Conservation (phyloP, 148 eudicot species). For the Heliosperma pusillum region DNA sequence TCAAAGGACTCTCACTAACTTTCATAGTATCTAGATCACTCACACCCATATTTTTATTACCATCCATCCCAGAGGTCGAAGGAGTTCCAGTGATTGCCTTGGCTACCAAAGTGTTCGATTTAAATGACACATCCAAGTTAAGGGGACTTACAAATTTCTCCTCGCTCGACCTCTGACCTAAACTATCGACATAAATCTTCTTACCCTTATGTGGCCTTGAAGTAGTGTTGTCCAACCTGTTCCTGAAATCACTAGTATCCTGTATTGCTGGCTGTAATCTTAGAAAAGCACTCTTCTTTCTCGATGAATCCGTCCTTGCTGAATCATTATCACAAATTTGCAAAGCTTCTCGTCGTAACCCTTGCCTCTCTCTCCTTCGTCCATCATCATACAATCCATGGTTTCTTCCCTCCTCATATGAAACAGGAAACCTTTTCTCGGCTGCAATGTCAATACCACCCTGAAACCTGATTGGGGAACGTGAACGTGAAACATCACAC, state of each 20-base stretch:
- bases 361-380: conserved; percentile 37
- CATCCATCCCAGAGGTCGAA: conserved; percentile 30
- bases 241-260: conserved; percentile 30
- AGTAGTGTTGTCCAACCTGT: conserved; percentile 30
- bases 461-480: conserved; percentile 27
- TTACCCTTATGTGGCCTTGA: conserved; percentile 38
- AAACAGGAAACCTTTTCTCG: conserved; percentile 17
- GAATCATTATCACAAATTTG: conserved; percentile 28
- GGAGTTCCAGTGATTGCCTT: conserved; percentile 52
- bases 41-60: conserved; percentile 17
- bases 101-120: conserved; percentile 70
- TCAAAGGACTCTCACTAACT: conserved; percentile 26
- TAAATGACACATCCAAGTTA: conserved; percentile 73
- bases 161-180: conserved; percentile 31
- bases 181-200: conserved; percentile 16
- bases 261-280: conserved; percentile 56
- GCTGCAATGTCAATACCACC: conserved; percentile 22
- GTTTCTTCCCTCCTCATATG: conserved; percentile 20
- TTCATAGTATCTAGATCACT: conserved; percentile 26
- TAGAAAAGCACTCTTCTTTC: conserved; percentile 62
- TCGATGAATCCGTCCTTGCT: conserved; percentile 39
- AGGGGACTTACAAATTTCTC: conserved; percentile 50
- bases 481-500: conserved; percentile 23
- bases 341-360: conserved; percentile 30
- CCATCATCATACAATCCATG: conserved; percentile 26